phyloP scores from a whole-genome alignment of 768 basidiomycete genomes.

The Paxillus rubicundulus region DNA sequence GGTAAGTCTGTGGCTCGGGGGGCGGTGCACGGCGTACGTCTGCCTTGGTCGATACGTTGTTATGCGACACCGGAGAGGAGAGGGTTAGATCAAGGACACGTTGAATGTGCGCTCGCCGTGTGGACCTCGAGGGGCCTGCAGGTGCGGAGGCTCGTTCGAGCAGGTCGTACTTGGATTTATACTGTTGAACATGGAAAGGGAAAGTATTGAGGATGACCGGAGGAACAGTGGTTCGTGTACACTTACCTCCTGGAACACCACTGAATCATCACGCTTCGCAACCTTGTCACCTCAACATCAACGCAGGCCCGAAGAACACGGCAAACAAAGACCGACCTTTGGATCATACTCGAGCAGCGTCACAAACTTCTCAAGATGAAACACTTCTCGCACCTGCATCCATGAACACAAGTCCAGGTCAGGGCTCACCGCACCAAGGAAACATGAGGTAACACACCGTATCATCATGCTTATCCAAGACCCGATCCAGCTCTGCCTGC shows the following conservation, averaged over 20 bases:
- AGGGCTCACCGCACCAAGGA: background rate
- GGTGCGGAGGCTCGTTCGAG: slow-evolving; percentile 43
- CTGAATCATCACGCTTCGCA: slow-evolving; percentile 70
- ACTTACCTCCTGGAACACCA: slow-evolving; percentile 72
- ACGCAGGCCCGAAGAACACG: background rate
- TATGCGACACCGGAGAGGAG: slow-evolving; percentile 17
- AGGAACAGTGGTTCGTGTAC: background rate
- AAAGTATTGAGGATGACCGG: slow-evolving; percentile 4
- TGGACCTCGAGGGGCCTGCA: slow-evolving; percentile 54
- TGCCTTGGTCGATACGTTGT: slow-evolving; percentile 9
- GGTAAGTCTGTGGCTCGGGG: background rate
- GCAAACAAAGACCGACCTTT: slow-evolving; percentile 39
- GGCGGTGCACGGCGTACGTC: slow-evolving; percentile 11
- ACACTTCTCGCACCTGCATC: slow-evolving; percentile 74
- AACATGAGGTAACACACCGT: slow-evolving; percentile 49
- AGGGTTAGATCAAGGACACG: slow-evolving; percentile 45
- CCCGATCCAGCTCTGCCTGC: slow-evolving; percentile 54
- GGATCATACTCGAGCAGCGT: slow-evolving; percentile 79
- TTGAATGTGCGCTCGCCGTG: slow-evolving; percentile 57
- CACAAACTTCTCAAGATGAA: slow-evolving; percentile 83
- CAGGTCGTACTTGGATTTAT: slow-evolving; percentile 61
- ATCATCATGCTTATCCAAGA: slow-evolving; percentile 68
- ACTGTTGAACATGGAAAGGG: slow-evolving; percentile 37
- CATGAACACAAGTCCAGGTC: slow-evolving; percentile 1
- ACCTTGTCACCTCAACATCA: slow-evolving; percentile 37